Evolutionary conservation across 1,139 yeast species (phyloP).

Genomic region (Eremothecium cymbalariae): DNA sequence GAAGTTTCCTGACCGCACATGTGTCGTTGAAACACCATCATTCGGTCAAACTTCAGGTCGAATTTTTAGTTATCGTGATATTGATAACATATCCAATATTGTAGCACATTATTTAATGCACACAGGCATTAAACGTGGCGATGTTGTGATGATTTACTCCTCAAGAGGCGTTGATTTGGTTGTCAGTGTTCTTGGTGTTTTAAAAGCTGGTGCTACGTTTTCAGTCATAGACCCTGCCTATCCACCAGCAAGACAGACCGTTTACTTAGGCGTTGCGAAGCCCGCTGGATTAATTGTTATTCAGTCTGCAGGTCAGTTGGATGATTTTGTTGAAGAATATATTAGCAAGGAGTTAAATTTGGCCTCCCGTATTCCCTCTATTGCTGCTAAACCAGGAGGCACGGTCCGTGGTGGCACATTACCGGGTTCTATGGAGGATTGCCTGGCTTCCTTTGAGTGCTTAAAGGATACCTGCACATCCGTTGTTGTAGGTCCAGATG

Average conservation of each 20-base stretch:
- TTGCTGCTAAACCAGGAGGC: conserved; percentile 75
- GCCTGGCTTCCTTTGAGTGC: conserved; percentile 41
- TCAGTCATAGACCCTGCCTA: conserved; percentile 98
- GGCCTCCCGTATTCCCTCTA: conserved; percentile 63
- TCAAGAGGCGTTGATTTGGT: conserved; percentile 94
- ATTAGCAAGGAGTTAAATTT: conserved; percentile 65
- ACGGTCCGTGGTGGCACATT: conserved; percentile 50
- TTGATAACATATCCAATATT: conserved; percentile 87
- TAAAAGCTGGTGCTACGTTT: conserved; percentile 97
- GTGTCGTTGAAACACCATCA: conserved; percentile 85
- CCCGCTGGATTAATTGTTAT: conserved; percentile 87
- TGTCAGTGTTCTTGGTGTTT: conserved; percentile 94
- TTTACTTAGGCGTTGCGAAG: conserved; percentile 84
- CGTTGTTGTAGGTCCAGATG: conserved; percentile 94
- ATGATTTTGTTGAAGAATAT: conserved; percentile 67
- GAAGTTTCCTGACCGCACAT: conserved; percentile 71
- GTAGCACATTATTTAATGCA: conserved; percentile 81
- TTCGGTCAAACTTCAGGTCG: conserved; percentile 52
- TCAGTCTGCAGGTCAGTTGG: conserved; percentile 80
- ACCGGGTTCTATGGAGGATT: conserved; percentile 36
- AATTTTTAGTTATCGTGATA: conserved; percentile 72
- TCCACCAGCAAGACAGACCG: conserved; percentile 95
- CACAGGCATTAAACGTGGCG: conserved; percentile 81
- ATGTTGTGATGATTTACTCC: conserved; percentile 95
- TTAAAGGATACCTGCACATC: conserved; percentile 59